Base-by-base conservation (phyloP, 768 basidiomycete species). In the Lactarius hengduanensis region DNA sequence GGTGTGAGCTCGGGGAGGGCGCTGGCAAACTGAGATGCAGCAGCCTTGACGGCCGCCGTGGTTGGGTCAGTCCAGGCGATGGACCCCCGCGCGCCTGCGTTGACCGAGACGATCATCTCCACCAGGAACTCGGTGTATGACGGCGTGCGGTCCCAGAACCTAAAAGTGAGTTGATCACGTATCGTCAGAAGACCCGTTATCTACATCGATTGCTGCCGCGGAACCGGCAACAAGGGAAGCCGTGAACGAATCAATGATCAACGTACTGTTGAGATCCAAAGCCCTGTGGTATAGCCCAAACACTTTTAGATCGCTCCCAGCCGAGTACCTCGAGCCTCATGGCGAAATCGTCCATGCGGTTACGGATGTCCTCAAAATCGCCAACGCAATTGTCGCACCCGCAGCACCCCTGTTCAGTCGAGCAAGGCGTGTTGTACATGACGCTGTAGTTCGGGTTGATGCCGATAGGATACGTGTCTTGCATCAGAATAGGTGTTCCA, bases 261-360 rank as follows among this genome's bases (percentile, higher is more conserved):
- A 50, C 75, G 69, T 18, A 80, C 78, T 75, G 67, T 6, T 71
- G 73, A 63, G 81, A 82, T 34, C 89, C 88, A 72, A 93, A 93
- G 0, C 82, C 90, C 75, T 93, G 91, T 0, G 90, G 89, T 1
- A 92, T 91, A 2, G 86, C 85, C 92, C 91, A 92, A 0, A 91
- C 80, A 1, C 87, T 82, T 73, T 89, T 87, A 5, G 81, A 83
- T 11, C 84, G 78, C 68, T 86, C 86, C 86, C 89, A 89, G 2
- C 88, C 89, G 68, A 87, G 82, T 55, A 83, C 79, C 67, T 84
- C 82, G 18, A 88, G 71, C 28, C 89, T 80, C 58, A 86, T 77
- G 57, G 76, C 76, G 76, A 87, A 91, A 64, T 87, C 81, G 57
- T 89, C 85, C 79, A 91, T 84, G 38, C 90, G 80, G 0, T 78